Evolutionary conservation across 495 filamentous ascomycete species (phyloP), one percentile per base, ranked within the genome.

Genomic region (Penicillium diatomitis): DNA sequence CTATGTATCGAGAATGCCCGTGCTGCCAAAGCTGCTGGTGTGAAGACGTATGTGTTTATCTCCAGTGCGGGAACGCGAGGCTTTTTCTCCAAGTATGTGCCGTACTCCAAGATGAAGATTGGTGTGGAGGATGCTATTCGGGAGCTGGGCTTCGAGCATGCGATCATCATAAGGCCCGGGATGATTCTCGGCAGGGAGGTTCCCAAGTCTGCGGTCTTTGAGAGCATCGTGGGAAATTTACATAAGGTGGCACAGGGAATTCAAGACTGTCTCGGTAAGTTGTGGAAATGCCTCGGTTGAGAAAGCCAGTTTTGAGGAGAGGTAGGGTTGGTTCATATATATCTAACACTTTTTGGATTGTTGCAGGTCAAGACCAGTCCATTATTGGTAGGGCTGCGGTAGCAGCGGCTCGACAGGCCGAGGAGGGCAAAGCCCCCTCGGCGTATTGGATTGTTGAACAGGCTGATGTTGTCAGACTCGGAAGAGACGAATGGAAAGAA

Each of bases 11-110:
- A 68, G 39, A 70, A 73, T 48, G 76, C 76, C 3, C 52, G 56
- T 27, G 73, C 73, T 3, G 76, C 76, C 11, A 74, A 75, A 45
- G 63, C 59, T 0, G 72, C 70, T 2, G 76, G 74, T n/a, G 67
- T 69, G n/a, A 64, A 61, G 37, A 71, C 67, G 2, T 77, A 75
- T 39, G 69, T 78, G 11, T 71, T 69, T 39, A 70, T 78, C 27
- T 76, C 73, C 6, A 67, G 66, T 48, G 62, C 34, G 7, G 67
- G 65, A 0, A 67, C 62, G 5, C 51, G 64, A 11, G 57, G 65
- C 0, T 37, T 67, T 8, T 45, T 64, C 7, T 56, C 50, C 11
- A 29, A 49, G 3, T 56, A 53, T 35, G 48, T 65, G 30, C 67
- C 67, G 0, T 70, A 70, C 41, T 60, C 57, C 41, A 66, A 65